Evolutionary conservation across 1,139 yeast genomes (phyloP).

Genomic region (Pichia norvegensis): DNA sequence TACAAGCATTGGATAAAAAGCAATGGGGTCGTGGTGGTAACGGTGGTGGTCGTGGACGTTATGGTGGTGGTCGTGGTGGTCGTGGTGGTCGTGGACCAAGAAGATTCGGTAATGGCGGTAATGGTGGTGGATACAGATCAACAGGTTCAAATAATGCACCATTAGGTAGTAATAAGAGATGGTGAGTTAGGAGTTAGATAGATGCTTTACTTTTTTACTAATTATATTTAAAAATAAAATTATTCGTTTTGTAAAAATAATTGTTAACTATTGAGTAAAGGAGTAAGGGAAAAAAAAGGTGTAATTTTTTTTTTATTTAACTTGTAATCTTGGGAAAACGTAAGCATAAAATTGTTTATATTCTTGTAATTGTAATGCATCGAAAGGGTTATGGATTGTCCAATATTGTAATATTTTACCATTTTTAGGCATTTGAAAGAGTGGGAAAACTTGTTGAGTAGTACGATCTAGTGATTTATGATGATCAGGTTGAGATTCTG

Average conservation of each 20-base stretch:
- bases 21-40: conserved; percentile 40
- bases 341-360: conserved; percentile 21
- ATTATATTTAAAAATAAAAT: too few species aligned
- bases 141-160: conserved; percentile 24
- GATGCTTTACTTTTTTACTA: conserved; percentile 1
- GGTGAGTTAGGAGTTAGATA: conserved; percentile 4
- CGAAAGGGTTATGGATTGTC: conserved; percentile 22
- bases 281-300: neutral
- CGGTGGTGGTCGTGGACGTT: conserved; percentile 41
- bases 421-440: conserved; percentile 3
- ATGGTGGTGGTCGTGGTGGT: conserved; percentile 41
- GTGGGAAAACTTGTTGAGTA: conserved; percentile 4
- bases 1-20: conserved; percentile 49
- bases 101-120: conserved; percentile 42
- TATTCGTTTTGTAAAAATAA: neutral
- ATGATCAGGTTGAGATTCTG: conserved; percentile 1
- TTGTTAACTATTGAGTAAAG: neutral
- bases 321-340: conserved; percentile 15
- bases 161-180: conserved; percentile 22
- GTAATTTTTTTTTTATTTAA: neutral
- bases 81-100: conserved; percentile 49
- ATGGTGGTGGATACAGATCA: conserved; percentile 28
- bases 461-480: conserved; percentile 1
- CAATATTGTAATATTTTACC: conserved; percentile 14
- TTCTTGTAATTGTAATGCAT: conserved; percentile 19